Base-by-base conservation (phyloP, 1,284 basidiomycete genomes). In the Wolfiporia cocos region DNA sequence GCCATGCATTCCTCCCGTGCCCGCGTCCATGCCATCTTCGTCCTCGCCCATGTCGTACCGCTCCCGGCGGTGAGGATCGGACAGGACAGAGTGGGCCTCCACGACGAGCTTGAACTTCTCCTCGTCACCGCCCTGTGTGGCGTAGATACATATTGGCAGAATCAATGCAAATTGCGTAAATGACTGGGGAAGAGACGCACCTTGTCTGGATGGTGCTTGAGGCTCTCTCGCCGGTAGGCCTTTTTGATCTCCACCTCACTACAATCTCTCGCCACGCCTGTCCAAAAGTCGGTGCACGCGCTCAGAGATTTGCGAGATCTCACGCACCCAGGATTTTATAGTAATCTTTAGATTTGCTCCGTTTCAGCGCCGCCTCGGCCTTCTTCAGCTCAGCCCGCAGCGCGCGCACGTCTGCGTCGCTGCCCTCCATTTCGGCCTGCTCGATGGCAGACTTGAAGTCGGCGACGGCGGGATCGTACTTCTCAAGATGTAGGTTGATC, bases 121-220 rank as follows among this genome's bases (percentile, higher is more conserved):
- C 59, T 89, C 86, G 57, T 87, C 85, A 19, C 85, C 84, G 22
- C 84, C 84, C 80, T 79, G 37, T 7, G 35, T 36, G 36, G 26
- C 26, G 26, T 29, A 7, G 14, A 17, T 17, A 17, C 6, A 6
- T n/a, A n/a, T n/a, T n/a, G n/a, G n/a, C n/a, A n/a, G n/a, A n/a
- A n/a, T n/a, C n/a, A n/a, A 17, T 7, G 26, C 26, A 14, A 28
- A 7, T 14, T 7, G 26, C 26, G 26, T 14, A 30, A 6, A 39
- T 31, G 6, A 21, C 5, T 21, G 30, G 43, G 35, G 29, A 39
- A 17, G 11, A 19, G 26, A 49, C 62, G n/a, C 28, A 78, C 81
- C 75, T 89, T 89, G 59, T 89, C 86, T 33, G 87, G 88, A 65
- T 92, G 89, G 53, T 90, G 86, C 51, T 81, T 85, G 56, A 91